phyloP scores from a whole-genome alignment of 352 stramenopile species.

The Phytophthora melonis region DNA sequence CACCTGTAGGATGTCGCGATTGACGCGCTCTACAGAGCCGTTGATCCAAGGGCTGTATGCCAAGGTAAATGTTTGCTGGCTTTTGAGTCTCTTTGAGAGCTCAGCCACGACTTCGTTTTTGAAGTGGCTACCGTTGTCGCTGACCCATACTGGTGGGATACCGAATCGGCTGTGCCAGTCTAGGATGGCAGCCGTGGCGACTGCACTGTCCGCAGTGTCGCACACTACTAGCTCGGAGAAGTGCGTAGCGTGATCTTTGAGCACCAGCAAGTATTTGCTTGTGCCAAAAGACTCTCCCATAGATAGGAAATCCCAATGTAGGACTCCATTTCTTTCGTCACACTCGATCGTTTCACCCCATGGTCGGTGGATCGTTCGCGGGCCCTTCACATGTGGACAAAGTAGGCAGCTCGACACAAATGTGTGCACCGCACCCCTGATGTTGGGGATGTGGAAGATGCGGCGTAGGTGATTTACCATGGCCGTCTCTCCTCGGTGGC shows the following conservation, averaged over 20 bases:
- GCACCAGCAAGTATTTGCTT: neutral
- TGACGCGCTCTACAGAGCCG: too few species aligned
- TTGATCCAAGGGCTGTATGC: too few species aligned
- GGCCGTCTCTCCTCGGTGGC: neutral
- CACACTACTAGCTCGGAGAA: slow-evolving; percentile 1
- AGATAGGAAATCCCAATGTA: slow-evolving; percentile 3
- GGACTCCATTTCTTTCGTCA: neutral
- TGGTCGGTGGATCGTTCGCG: slow-evolving; percentile 6
- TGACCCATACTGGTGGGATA: neutral
- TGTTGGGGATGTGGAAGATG: neutral
- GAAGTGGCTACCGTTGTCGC: neutral
- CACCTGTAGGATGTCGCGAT: slow-evolving; percentile 5
- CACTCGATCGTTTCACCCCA: slow-evolving; percentile 20
- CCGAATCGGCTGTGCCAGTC: slow-evolving; percentile 5
- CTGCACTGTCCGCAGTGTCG: slow-evolving; percentile 8
- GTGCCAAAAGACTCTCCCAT: slow-evolving; percentile 7
- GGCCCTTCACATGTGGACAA: slow-evolving; percentile 5
- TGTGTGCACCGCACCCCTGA: neutral
- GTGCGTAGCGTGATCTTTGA: neutral
- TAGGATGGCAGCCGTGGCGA: neutral
- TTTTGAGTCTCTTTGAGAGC: neutral
- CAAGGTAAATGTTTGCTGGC: too few species aligned
- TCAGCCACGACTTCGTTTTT: slow-evolving; percentile 1
- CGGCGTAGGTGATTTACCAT: slow-evolving; percentile 9
- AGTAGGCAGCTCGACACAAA: neutral